Percentiles rank a stretch among this genome's conserved stretches.
Conservation (phyloP, 1,139 yeast genomes). For the Kazachstania sp. region DNA sequence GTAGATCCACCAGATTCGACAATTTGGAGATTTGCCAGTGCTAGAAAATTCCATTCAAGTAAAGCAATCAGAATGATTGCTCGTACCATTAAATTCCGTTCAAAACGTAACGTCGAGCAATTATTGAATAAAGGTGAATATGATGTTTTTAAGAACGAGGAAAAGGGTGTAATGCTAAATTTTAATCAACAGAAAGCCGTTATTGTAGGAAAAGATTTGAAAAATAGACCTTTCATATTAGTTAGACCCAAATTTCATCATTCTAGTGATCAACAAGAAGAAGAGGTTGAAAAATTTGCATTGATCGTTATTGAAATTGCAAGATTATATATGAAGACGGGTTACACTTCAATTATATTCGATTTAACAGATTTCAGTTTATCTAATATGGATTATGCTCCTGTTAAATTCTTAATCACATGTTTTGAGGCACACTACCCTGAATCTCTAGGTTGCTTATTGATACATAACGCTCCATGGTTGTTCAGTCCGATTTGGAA, state of each 20-base stretch:
- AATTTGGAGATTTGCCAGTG: slow-evolving; percentile 57
- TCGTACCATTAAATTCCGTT: slow-evolving; percentile 63
- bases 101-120: slow-evolving; percentile 49
- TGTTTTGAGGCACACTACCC: slow-evolving; percentile 86
- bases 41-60: slow-evolving; percentile 64
- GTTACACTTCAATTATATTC: slow-evolving; percentile 60
- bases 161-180: slow-evolving; percentile 32
- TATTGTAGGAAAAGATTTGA: slow-evolving; percentile 55
- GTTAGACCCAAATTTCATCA: slow-evolving; percentile 68
- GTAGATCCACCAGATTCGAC: slow-evolving; percentile 66
- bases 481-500: slow-evolving; percentile 81
- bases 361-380: slow-evolving; percentile 68
- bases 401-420: slow-evolving; percentile 68
- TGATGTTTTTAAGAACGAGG: slow-evolving; percentile 27
- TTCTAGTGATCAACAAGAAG: slow-evolving; percentile 59
- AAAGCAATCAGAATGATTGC: slow-evolving; percentile 59
- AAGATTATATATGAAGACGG: slow-evolving; percentile 53
- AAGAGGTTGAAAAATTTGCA: slow-evolving; percentile 60
- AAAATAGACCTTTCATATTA: slow-evolving; percentile 60
- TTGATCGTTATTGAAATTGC: slow-evolving; percentile 61
- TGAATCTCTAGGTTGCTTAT: slow-evolving; percentile 64
- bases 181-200: slow-evolving; percentile 51
- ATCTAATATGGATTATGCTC: slow-evolving; percentile 75
- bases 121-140: slow-evolving; percentile 56
- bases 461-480: slow-evolving; percentile 89